phyloP scores from a whole-genome alignment of 2,329 filamentous ascomycete genomes.

The Venturia oleaginea region DNA sequence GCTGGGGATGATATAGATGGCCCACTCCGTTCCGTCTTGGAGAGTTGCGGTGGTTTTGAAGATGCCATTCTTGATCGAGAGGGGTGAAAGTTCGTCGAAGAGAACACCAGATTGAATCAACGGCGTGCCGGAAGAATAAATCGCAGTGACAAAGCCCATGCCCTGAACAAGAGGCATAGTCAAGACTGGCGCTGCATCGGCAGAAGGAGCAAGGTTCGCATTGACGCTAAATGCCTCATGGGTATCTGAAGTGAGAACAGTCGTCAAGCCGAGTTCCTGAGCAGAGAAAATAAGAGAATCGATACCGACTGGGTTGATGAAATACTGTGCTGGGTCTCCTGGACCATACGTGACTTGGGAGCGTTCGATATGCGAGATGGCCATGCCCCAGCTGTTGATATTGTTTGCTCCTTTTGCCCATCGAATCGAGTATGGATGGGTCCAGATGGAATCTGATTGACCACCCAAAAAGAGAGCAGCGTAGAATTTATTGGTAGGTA shows the following conservation, averaged over 20 bases:
- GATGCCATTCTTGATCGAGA: slow-evolving; percentile 50
- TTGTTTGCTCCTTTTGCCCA: slow-evolving; percentile 40
- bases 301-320: slow-evolving; percentile 71
- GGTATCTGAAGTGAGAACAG: slow-evolving; percentile 45
- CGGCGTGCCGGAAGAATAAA: slow-evolving; percentile 65
- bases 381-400: slow-evolving; percentile 66
- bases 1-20: slow-evolving; percentile 28
- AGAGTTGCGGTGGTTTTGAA: slow-evolving; percentile 69
- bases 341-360: slow-evolving; percentile 58
- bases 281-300: slow-evolving; percentile 77
- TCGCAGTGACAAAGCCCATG: slow-evolving; percentile 74
- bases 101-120: slow-evolving; percentile 65
- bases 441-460: slow-evolving; percentile 61
- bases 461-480: slow-evolving; percentile 68
- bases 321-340: slow-evolving; percentile 50
- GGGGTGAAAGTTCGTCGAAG: slow-evolving; percentile 55
- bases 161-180: slow-evolving; percentile 73
- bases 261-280: slow-evolving; percentile 52
- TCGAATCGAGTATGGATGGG: slow-evolving; percentile 49
- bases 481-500: slow-evolving; percentile 64
- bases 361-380: slow-evolving; percentile 64
- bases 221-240: slow-evolving; percentile 52
- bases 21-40: slow-evolving; percentile 44
- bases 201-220: slow-evolving; percentile 54
- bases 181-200: slow-evolving; percentile 50